Evolutionary conservation across 2,329 filamentous ascomycete species (phyloP), one percentile per base, ranked within the genome.

Genomic region (Colletotrichum sp.): DNA sequence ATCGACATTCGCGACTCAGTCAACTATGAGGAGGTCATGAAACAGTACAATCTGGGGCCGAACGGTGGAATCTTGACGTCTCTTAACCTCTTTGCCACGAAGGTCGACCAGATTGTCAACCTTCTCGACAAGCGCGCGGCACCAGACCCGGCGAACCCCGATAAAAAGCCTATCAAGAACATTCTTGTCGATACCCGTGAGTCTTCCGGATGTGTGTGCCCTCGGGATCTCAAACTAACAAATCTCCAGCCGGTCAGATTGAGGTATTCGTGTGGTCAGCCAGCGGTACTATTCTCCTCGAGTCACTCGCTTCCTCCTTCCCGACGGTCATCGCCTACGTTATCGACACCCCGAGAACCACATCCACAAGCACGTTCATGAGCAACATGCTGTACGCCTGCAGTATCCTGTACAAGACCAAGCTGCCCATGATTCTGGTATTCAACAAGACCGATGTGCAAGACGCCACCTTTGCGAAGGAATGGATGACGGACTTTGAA

Each of bases 21-120:
- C 84, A 98, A 99, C 90, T 99, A 99, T 89, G 97, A 98, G 84
- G 96, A 99, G 86, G 97, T 99, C 78, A 99, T 99, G 97, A 97
- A 96, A 86, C 96, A 98, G 86, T 98, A 98, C 85, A 98, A 98
- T 82, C 91, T 99, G 1, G 97, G 97, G 0, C 97, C 97, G 10
- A 99, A 99, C 87, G 97, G 97, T 68, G 97, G 96, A 62, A 99
- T 99, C 81, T 88, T 99, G 79, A 99, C 97, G 3, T 97, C 95
- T 13, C 88, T 99, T 65, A 99, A 99, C 84, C 91, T 99, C 30
- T 99, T 99, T 84, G 95, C 96, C 56, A 99, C 97, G 73, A 99
- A 99, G 85, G 95, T 99, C 77, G 97, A 99, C 81, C 97, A 99
- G 85, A 95, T 99, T 70, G 92, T 99, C 75, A 89, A 89, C 21